phyloP scores from a whole-genome alignment of 2,329 filamentous ascomycete species.

The Neoascochyta sp. region DNA sequence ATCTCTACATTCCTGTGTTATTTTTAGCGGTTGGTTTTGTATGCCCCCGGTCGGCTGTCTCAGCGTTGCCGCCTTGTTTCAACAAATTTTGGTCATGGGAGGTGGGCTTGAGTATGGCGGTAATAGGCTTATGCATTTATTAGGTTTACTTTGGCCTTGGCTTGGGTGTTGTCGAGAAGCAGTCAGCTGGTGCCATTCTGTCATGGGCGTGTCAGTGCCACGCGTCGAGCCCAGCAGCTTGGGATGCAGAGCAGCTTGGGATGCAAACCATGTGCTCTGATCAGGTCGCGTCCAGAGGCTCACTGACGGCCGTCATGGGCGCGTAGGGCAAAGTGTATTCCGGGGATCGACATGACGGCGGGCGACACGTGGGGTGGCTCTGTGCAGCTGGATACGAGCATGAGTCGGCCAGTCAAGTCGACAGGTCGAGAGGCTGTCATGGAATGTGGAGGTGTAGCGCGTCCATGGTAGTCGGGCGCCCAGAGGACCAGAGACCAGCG shows the following conservation, averaged over 20 bases:
- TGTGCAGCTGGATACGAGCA: constrained; percentile 1
- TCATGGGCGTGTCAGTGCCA: constrained; percentile 15
- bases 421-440: constrained; percentile 1
- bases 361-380: no score
- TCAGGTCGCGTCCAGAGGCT: constrained; percentile 4
- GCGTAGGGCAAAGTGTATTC: no score
- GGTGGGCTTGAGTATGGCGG: constrained; percentile 3
- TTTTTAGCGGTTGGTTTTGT: constrained; percentile 1
- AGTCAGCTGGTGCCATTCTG: constrained; percentile 3
- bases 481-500: no score
- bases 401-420: constrained; percentile 1
- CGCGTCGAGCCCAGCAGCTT: constrained; percentile 12
- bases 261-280: constrained; percentile 4
- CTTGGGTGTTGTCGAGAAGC: constrained; percentile 10
- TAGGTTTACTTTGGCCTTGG: constrained; percentile 3
- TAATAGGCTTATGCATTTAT: constrained; percentile 1
- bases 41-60: constrained; percentile 5
- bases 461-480: no score
- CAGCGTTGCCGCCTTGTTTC: constrained; percentile 6
- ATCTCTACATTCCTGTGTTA: constrained; percentile 1
- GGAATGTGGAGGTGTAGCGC: background rate
- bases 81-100: constrained; percentile 1
- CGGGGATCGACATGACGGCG: no score
- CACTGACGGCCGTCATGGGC: no score
- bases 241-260: constrained; percentile 7